These are phyloP conservation scores for Rhododendron mucronatum DNA, from an alignment of 148 eudicot genomes.

Conservation along the genomic window DNA sequence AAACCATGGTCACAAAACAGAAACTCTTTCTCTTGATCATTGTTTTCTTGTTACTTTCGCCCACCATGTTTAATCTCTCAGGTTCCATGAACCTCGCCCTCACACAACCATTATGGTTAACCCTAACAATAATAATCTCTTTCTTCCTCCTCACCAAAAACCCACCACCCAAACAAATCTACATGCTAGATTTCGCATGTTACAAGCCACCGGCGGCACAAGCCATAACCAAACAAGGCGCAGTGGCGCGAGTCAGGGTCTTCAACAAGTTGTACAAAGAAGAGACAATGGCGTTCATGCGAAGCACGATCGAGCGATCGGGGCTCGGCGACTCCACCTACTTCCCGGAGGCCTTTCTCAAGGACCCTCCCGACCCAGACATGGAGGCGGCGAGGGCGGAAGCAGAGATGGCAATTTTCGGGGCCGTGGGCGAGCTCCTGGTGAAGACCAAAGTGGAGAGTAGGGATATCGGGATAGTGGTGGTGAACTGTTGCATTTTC, in stretches of 20 bases:
- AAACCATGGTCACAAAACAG: too few species aligned
- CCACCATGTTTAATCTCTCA: not conserved
- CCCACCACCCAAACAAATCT: not conserved
- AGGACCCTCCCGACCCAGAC: not conserved
- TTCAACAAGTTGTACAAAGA: not conserved
- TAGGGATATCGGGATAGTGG: conserved; percentile 18
- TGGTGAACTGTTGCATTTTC: conserved; percentile 20
- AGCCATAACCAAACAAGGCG: conserved; percentile 5
- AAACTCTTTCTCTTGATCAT: too few species aligned
- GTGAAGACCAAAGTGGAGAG: conserved; percentile 17
- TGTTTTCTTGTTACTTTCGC: too few species aligned
- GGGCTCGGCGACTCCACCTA: conserved; percentile 10
- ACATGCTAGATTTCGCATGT: conserved; percentile 24
- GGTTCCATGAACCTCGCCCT: not conserved
- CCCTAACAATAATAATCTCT: not conserved
- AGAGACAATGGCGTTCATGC: conserved; percentile 8
- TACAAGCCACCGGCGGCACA: conserved; percentile 15
- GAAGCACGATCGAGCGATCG: not conserved
- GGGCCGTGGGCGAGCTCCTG: conserved; percentile 18
- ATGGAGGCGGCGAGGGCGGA: conserved; percentile 19
- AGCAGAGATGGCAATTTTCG: conserved; percentile 22
- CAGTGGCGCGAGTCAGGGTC: not conserved
- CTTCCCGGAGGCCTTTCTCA: conserved; percentile 5
- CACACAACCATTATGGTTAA: not conserved
- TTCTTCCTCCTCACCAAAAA: not conserved